phyloP scores from a whole-genome alignment of 495 filamentous ascomycete species.

The Astrothelium subdiscretum region DNA sequence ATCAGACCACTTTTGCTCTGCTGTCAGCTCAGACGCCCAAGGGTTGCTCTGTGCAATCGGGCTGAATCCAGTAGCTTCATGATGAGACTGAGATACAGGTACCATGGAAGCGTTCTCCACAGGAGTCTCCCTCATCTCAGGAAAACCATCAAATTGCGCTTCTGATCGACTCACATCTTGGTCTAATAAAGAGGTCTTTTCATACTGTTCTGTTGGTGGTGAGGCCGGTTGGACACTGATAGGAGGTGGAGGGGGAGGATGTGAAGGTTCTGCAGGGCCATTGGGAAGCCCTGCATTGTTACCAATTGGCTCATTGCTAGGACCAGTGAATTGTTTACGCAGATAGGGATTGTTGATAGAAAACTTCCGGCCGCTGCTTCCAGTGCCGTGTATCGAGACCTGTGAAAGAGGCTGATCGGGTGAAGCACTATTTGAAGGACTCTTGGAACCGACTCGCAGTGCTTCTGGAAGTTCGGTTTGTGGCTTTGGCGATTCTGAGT shows the following conservation, averaged over 20 bases:
- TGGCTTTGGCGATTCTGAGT: background rate
- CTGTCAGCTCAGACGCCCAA: slow-evolving; percentile 5
- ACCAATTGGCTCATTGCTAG: background rate
- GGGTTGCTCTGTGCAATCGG: slow-evolving; percentile 6
- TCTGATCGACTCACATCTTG: background rate
- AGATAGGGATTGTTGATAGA: slow-evolving; percentile 5
- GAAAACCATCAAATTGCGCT: background rate
- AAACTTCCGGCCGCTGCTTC: background rate
- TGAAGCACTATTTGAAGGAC: background rate
- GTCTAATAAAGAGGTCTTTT: background rate
- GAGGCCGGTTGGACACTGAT: background rate
- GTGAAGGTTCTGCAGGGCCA: background rate
- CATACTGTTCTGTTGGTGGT: background rate
- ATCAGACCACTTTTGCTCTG: background rate
- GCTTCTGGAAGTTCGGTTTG: background rate
- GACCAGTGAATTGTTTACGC: background rate
- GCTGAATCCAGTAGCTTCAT: background rate
- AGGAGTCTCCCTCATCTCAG: background rate
- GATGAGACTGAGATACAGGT: slow-evolving; percentile 7
- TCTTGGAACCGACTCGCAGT: slow-evolving; percentile 2
- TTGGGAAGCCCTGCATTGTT: background rate
- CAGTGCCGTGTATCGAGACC: background rate
- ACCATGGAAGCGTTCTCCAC: slow-evolving; percentile 14
- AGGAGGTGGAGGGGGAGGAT: background rate
- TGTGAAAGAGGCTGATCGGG: background rate